Base-by-base conservation (phyloP, 345 rosid species). In the Gynandropsis gynandra region DNA sequence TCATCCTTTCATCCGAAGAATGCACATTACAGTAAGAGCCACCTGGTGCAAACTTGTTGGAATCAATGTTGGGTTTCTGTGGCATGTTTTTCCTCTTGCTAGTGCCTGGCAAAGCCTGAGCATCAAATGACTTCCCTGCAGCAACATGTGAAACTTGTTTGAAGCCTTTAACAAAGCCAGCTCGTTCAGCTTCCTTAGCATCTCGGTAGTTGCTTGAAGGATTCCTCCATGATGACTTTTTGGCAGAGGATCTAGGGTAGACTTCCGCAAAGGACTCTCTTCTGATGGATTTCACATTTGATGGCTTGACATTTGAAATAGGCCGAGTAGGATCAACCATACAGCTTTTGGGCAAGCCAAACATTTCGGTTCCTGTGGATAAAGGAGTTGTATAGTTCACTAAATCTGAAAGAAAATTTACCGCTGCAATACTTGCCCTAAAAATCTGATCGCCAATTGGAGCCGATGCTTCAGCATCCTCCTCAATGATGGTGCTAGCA, bases 361-460 rank as follows among this genome's bases (percentile, higher is more conserved):
- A 31, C 35, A 59, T 51, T 58, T 69, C 67, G 40, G 67, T 63
- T 42, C 80, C 82, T 69, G 81, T 87, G 34, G 71, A 61, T 17
- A 66, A 42, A 43, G 89, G 86, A 57, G 81, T 51, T 77, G 74
- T 89, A 63, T 56, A 70, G 69, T 75, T 86, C 16, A 82, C 76
- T 51, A 89, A 35, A 67, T 86, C 95, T 1, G 85, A 77, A 10
- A 89, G 48, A 52, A 77, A 69, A 44, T 72, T 69, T 34, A 80
- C 80, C 0, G 86, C 84, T 41, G 74, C 80, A 64, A 86, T 67
- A 57, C 97, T 94, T 4, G 78, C 90, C 57, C 64, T 86, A 55
- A 81, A 49, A 56, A 89, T 63, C 63, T 83, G 94, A 52, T 86
- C 87, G 19, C 86, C 62, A 54, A 81, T 62, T 41, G 74, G 80